Conservation (phyloP, 2,329 filamentous ascomycete species). For the Cryphonectria parasitica region DNA sequence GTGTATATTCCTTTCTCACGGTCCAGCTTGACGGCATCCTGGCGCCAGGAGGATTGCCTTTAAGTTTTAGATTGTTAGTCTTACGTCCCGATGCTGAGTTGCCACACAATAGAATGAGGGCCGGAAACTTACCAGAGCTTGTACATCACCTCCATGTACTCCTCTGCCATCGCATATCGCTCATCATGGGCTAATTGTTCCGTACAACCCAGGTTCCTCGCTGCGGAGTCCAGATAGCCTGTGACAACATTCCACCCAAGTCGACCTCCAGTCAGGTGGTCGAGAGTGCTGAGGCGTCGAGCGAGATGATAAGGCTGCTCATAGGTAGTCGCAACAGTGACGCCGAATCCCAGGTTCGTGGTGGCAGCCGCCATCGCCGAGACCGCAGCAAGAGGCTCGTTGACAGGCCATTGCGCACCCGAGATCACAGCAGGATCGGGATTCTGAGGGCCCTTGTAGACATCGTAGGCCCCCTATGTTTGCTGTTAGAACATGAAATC, state of each 20-base stretch:
- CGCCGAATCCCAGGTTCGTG: conserved; percentile 69
- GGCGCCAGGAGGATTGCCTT: conserved; percentile 65
- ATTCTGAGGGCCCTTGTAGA: conserved; percentile 63
- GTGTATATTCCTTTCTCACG: conserved; percentile 62
- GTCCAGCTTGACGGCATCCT: conserved; percentile 67
- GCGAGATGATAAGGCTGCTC: conserved; percentile 73
- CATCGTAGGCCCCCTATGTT: conserved; percentile 64
- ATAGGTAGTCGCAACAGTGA: conserved; percentile 72
- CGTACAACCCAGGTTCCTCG: conserved; percentile 63
- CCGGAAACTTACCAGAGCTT: conserved; percentile 51
- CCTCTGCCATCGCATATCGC: conserved; percentile 66
- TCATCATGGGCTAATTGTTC: conserved; percentile 58
- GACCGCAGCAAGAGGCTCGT: conserved; percentile 67
- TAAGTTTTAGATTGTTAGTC: background rate
- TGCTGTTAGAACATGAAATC: background rate
- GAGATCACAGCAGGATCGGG: conserved; percentile 64
- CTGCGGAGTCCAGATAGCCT: conserved; percentile 71
- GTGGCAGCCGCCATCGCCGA: conserved; percentile 73
- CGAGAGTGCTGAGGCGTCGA: conserved; percentile 65
- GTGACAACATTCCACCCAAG: conserved; percentile 70
- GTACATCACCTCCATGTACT: conserved; percentile 66
- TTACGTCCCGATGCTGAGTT: background rate
- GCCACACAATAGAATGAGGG: too few relatives aligned
- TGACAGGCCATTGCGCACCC: conserved; percentile 72
- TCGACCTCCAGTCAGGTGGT: conserved; percentile 68